Base-by-base conservation (phyloP, 345 rosid species). In the Euclidium syriacum region DNA sequence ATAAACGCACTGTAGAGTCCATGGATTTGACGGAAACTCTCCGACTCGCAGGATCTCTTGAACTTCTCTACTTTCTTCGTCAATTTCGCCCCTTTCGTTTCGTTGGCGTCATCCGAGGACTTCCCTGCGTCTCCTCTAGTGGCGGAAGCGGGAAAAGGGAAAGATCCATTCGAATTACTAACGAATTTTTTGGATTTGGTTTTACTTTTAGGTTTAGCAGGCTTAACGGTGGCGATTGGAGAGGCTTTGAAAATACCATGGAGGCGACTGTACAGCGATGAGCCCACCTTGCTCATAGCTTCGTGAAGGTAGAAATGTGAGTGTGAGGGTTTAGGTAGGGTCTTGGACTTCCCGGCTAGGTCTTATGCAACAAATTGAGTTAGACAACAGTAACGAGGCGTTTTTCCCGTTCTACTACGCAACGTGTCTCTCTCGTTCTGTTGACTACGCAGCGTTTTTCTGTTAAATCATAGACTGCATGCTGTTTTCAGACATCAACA, bases 1-100 rank as follows among this genome's bases (percentile, higher is more conserved):
- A 86, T 73, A 22, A 78, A 73, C 38, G 64, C 47, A 25, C 55
- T 46, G 75, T 86, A 86, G 62, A 77, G 40, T 14, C 75, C 80
- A 46, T 25, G 40, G 6, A 73, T 51, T 51, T 73, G 74, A 40
- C 95, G 80, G 78, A 89, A 86, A 15, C 68, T 70, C 18, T 73
- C 74, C 3, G 77, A 59, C 52, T 79, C 83, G 19, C 83, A 89
- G 17, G 77, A 65, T 52, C 48, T 66, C 65, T 86, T 89, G 86
- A 89, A 89, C 32, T 75, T 79, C 30, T 79, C 74, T 35, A 81
- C 84, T 8, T 79, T 72, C 22, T 68, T 59, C 51, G 71, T 58
- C 62, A 86, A 67, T 55, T 77, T 63, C 19, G 77, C 56, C 22
- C 62, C 79, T 64, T 70, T 58, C 27, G 71, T 72, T 34, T 65